A percentile compares a stretch with the other conserved stretches of the same genome.
Evolutionary conservation across 305 asterid genomes (phyloP).

Genomic region (Andrographis paniculata): DNA sequence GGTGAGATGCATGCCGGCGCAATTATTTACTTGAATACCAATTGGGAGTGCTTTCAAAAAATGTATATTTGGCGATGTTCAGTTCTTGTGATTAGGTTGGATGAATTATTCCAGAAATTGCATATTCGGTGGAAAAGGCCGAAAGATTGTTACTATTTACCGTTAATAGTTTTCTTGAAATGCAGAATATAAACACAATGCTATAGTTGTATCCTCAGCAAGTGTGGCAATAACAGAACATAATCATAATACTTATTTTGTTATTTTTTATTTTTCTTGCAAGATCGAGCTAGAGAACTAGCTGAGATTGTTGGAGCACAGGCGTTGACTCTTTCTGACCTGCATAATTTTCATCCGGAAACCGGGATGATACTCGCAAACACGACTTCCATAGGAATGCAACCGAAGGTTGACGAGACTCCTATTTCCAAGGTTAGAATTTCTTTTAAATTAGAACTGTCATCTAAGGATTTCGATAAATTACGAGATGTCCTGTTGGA

Average conservation of each 20-base stretch:
- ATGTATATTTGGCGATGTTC: too few species aligned
- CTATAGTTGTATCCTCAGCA: neutral
- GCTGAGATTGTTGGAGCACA: constrained; percentile 72
- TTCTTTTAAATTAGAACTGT: neutral
- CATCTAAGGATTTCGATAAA: too few species aligned
- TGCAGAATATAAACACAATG: neutral
- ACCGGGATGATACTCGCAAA: constrained; percentile 91
- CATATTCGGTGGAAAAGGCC: too few species aligned
- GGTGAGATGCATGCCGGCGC: too few species aligned
- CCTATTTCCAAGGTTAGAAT: constrained; percentile 77
- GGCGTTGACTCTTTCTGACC: constrained; percentile 70
- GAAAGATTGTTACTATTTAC: too few species aligned
- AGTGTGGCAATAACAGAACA: neutral
- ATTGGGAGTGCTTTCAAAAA: too few species aligned
- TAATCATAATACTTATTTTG: neutral
- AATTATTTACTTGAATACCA: too few species aligned
- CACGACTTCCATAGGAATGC: constrained; percentile 93
- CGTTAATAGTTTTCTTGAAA: too few species aligned
- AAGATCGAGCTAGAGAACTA: constrained; percentile 81
- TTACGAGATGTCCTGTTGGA: too few species aligned
- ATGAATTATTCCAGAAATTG: too few species aligned
- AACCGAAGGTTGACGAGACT: constrained; percentile 80
- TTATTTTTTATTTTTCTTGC: constrained; percentile 13
- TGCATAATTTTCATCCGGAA: constrained; percentile 68
- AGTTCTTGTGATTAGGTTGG: too few species aligned